A percentile compares a stretch with the other conserved stretches of the same genome.
phyloP scores from a whole-genome alignment of 441 rosid genomes.

The Syzygium syzygioides region DNA sequence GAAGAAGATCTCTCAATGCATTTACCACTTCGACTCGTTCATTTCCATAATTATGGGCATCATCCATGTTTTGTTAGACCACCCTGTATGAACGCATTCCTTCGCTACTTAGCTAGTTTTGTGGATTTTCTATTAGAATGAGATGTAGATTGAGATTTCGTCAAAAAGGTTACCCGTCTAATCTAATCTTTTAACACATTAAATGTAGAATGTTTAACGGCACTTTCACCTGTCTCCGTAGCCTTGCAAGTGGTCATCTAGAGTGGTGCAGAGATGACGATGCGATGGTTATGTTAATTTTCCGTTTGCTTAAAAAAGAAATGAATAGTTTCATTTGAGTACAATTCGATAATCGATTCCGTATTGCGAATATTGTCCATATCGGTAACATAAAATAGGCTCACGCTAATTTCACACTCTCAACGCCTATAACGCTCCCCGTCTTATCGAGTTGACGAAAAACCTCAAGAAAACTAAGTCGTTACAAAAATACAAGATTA shows the following conservation, averaged over 20 bases:
- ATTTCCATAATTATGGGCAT: not conserved
- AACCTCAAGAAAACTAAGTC: too few species aligned
- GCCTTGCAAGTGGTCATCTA: not conserved
- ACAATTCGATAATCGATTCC: too few species aligned
- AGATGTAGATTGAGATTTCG: not conserved
- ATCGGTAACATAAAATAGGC: too few species aligned
- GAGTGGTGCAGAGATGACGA: not conserved
- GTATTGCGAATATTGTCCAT: too few species aligned
- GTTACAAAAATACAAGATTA: too few species aligned
- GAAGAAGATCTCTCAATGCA: not conserved
- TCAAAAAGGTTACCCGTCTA: rapidly evolving
- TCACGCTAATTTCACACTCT: too few species aligned
- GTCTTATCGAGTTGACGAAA: too few species aligned
- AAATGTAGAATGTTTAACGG: not conserved
- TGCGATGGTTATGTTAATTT: not conserved
- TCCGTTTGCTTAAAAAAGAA: not conserved
- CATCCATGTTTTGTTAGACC: not conserved
- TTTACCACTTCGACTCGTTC: not conserved
- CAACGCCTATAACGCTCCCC: too few species aligned
- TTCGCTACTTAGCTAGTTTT: not conserved
- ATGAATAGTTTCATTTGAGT: not conserved
- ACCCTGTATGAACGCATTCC: not conserved
- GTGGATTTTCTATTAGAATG: not conserved
- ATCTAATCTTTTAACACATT: not conserved
- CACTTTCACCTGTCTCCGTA: not conserved